These are phyloP conservation scores for Irpex sp. DNA, from an alignment of 1,284 basidiomycete genomes.

Conservation along the genomic window DNA sequence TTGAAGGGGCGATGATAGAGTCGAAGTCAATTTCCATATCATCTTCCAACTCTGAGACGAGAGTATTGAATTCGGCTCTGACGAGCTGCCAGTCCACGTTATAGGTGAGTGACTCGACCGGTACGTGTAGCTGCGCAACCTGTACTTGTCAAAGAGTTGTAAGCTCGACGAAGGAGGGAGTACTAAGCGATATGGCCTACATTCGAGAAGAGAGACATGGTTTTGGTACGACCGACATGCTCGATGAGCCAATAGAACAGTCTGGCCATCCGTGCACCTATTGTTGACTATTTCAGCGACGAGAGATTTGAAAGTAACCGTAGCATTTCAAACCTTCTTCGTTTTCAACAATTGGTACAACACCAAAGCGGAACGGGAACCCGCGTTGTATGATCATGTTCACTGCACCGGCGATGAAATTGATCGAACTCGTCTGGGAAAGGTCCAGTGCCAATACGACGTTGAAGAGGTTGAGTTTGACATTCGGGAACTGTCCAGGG, in stretches of 20 bases:
- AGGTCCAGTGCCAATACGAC: constrained; percentile 79
- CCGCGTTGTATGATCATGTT: constrained; percentile 67
- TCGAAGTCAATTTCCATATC: constrained; percentile 34
- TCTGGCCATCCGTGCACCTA: constrained; percentile 69
- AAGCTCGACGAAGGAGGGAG: neutral
- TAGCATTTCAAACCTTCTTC: constrained; percentile 44
- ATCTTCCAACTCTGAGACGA: constrained; percentile 26
- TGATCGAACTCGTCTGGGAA: constrained; percentile 54
- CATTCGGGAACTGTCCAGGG: constrained; percentile 72
- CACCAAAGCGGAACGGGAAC: constrained; percentile 78
- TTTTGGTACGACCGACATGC: constrained; percentile 58
- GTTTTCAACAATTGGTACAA: constrained; percentile 70
- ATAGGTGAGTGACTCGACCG: constrained; percentile 28
- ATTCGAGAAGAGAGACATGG: constrained; percentile 56
- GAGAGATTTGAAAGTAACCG: constrained; percentile 1
- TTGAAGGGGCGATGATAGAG: constrained; percentile 30
- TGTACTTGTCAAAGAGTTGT: constrained; percentile 14
- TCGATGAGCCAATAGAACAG: constrained; percentile 68
- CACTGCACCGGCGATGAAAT: constrained; percentile 62
- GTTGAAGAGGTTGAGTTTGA: constrained; percentile 80
- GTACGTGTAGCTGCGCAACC: constrained; percentile 35
- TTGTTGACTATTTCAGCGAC: neutral
- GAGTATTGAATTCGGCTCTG: constrained; percentile 37
- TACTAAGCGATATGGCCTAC: constrained; percentile 33
- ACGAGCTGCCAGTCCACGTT: constrained; percentile 44